Base-by-base conservation (phyloP, 176 grass and related monocot genomes). In the Aegilops tauschii region DNA sequence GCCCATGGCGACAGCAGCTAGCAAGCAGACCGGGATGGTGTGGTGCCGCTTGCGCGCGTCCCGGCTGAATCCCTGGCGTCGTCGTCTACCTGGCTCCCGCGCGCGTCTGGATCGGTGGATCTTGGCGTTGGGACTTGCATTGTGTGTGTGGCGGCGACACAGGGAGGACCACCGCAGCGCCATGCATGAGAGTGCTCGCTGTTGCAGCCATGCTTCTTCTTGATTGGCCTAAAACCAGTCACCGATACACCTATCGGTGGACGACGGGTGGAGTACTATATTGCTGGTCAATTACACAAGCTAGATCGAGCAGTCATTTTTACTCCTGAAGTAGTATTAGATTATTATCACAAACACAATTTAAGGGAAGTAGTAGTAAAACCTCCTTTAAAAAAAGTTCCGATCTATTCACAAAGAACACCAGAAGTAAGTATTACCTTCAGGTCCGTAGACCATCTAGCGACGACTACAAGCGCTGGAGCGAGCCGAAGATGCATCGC, bases 121-220 rank as follows among this genome's bases (percentile, higher is more conserved):
- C 73, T 3, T 70, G 76, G 76, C 76, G 8, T 80, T 23, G 85
- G 89, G 85, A 91, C 75, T 90, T 87, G 89, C 16, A 54, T 54
- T 54, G 16, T 18, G 27, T 3, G 23, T 21, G 42, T 67, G 89
- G 86, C 5, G 42, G 9, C 50, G 13, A 52, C 40, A 30, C 73
- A 82, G 34, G 62, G 34, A 45, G 27, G 68, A 73, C 89, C 80
- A 77, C 66, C 5, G 68, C 85, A 3, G 42, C 72, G 71, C 71
- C n/a, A 28, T 47, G 71, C 71, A 28, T 73, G 18, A 20, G 81
- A 91, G 61, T 80, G 75, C 89, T 67, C 76, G 12, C 21, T 23
- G 76, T 84, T n/a, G 18, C 25, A 73, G 75, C 84, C 85, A 87
- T 80, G 39, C 73, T 68, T 8, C 80, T 39, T 54, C 1, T 54